Evolutionary conservation across 2,329 filamentous ascomycete species (phyloP).

Genomic region (Rasamsonia emersonii): DNA sequence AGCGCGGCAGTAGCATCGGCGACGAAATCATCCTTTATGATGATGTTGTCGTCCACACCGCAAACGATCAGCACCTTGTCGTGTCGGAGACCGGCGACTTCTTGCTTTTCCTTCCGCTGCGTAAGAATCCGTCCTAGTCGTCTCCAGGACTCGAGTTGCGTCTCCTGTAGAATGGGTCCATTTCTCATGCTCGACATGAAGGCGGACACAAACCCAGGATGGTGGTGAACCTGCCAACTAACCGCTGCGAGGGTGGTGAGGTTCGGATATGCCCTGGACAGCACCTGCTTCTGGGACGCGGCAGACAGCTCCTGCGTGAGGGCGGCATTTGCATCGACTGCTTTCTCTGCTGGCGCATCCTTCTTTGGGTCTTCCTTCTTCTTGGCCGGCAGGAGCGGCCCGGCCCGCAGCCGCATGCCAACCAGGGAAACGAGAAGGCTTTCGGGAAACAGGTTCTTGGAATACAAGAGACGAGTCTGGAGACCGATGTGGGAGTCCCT

Average conservation of each 20-base stretch:
- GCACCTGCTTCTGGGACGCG: slow-evolving; percentile 24
- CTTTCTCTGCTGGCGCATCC: slow-evolving; percentile 24
- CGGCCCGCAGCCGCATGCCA: slow-evolving; percentile 40
- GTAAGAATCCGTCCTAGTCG: slow-evolving; percentile 45
- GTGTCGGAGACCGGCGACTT: slow-evolving; percentile 23
- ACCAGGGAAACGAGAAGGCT: slow-evolving; percentile 46
- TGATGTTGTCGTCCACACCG: slow-evolving; percentile 58
- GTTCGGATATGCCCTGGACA: slow-evolving; percentile 45
- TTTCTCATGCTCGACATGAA: slow-evolving; percentile 64
- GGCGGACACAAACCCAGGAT: slow-evolving; percentile 59
- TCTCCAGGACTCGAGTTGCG: slow-evolving; percentile 50
- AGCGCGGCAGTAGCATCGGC: slow-evolving; percentile 53
- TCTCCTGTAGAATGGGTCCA: slow-evolving; percentile 58
- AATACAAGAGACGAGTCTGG: slow-evolving; percentile 56
- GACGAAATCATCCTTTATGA: slow-evolving; percentile 55
- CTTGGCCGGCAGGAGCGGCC: slow-evolving; percentile 26
- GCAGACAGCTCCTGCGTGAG: slow-evolving; percentile 33
- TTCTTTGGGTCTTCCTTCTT: slow-evolving; percentile 13
- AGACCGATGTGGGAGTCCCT: slow-evolving; percentile 54
- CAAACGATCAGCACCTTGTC: slow-evolving; percentile 56
- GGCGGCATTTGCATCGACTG: slow-evolving; percentile 30
- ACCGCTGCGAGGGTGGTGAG: slow-evolving; percentile 56
- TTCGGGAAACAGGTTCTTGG: slow-evolving; percentile 51
- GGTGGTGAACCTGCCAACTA: slow-evolving; percentile 59
- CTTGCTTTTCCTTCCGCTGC: slow-evolving; percentile 25